Base-by-base conservation (phyloP, 78 protist species). In the Dictyostelium capitatum region DNA sequence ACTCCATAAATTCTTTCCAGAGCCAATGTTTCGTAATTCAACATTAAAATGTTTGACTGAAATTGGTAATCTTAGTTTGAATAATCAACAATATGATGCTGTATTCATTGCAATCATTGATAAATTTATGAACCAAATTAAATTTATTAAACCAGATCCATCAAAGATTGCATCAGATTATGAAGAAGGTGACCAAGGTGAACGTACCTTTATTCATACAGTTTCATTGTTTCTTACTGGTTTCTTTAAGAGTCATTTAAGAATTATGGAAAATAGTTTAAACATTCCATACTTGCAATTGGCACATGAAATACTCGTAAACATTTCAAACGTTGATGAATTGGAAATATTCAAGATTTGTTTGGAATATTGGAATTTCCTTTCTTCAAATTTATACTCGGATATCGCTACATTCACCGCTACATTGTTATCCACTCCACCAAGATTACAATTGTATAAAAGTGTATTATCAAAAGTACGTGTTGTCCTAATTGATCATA, bases 301-400 rank as follows among this genome's bases (percentile, higher is more conserved):
- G 50, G 97, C 85, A 9, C 98, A 98, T 56, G 62, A 51, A 37
- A 75, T 73, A 43, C 64, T 98, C 19, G 79, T 96, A 19, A 12
- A 83, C 46, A 85, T 99, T 50, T 96, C 99, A n/a, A 56, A 75
- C n/a, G 97, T 99, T 3, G 97, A 94, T 2, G 99, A 98, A 20
- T 20, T 41, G n/a, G 99, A 98, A 75, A 54, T 98, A 65, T 98
- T 98, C 92, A 99, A 98, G 95, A 95, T 98, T 17, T 96, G 98
- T 89, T 84, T 98, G 41, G 99, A 99, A 80, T 99, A 97, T 85
- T 99, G 99, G 99, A 53, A 92, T 83, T 78, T 67, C 53, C 59
- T 83, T 82, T 64, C 94, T 7, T 67, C 89, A 6, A 81, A 80
- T 25, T 83, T 95, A 9, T 94, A 94, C 83, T 23, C 48, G 15